phyloP scores from a whole-genome alignment of 2,329 filamentous ascomycete genomes.

The Aspergillus latus region DNA sequence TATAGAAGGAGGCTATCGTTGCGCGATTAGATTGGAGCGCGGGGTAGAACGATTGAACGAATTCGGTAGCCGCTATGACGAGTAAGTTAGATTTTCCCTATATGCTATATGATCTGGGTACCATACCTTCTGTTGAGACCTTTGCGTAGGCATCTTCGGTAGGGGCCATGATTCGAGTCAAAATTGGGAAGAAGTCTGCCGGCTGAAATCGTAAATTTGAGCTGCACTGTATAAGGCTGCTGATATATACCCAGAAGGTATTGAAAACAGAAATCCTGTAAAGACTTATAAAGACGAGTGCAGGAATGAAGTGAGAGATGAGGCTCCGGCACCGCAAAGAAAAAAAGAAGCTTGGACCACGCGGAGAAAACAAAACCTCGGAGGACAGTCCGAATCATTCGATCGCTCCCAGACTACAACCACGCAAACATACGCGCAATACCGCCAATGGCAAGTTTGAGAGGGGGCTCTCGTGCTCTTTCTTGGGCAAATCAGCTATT shows the following conservation, averaged over 20 bases:
- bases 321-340: constrained; percentile 18
- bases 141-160: constrained; percentile 40
- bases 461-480: constrained; percentile 31
- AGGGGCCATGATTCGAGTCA: constrained; percentile 31
- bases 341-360: constrained; percentile 39
- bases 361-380: constrained; percentile 27
- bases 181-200: neutral
- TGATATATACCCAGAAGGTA: neutral
- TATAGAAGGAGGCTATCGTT: constrained; percentile 69
- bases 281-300: neutral
- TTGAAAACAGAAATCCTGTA: neutral
- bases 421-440: constrained; percentile 9
- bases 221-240: neutral
- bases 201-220: neutral
- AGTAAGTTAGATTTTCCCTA: neutral
- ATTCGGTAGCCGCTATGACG: constrained; percentile 64
- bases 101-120: neutral
- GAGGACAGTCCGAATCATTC: constrained; percentile 22
- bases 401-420: constrained; percentile 9
- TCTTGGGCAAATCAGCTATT: constrained; percentile 32
- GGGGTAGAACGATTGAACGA: constrained; percentile 73
- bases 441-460: constrained; percentile 29
- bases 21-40: constrained; percentile 63
- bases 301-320: neutral
- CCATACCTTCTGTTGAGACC: constrained; percentile 44